phyloP scores from a whole-genome alignment of 768 basidiomycete genomes.

The Multifurca ochricompacta region DNA sequence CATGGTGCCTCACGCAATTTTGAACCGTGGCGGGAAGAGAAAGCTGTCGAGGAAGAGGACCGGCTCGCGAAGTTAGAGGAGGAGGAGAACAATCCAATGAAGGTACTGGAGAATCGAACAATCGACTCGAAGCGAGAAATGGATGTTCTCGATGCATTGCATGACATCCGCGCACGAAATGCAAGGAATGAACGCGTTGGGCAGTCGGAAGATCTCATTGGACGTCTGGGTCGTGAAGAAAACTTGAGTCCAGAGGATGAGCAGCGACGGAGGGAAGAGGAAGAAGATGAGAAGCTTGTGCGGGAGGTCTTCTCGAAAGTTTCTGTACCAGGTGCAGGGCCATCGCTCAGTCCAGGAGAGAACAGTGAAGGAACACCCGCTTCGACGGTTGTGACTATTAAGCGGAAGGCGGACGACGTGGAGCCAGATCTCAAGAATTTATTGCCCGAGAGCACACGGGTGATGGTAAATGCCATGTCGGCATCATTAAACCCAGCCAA shows the following conservation, averaged over 20 bases:
- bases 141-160: conserved; percentile 94
- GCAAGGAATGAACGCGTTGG: conserved; percentile 84
- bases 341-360: conserved; percentile 9
- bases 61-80: conserved; percentile 78
- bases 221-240: conserved; percentile 56
- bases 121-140: conserved; percentile 93
- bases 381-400: conserved; percentile 53
- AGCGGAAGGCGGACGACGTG: conserved; percentile 75
- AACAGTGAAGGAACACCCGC: conserved; percentile 24
- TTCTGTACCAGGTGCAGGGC: conserved; percentile 29
- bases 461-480: conserved; percentile 47
- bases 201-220: conserved; percentile 60
- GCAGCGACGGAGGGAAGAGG: conserved; percentile 62
- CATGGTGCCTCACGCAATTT: conserved; percentile 97
- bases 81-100: conserved; percentile 97
- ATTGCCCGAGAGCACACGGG: conserved; percentile 55
- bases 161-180: conserved; percentile 83
- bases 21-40: conserved; percentile 91
- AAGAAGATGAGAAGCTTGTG: conserved; percentile 91
- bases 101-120: conserved; percentile 87
- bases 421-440: conserved; percentile 67
- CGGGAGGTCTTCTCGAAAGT: conserved; percentile 80
- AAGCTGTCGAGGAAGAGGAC: conserved; percentile 74
- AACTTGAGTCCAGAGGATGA: conserved; percentile 72
- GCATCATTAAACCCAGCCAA: conserved; percentile 37